These are phyloP conservation scores for Stereum hirsutum DNA, from an alignment of 1,284 basidiomycete species.

Conservation along the genomic window DNA sequence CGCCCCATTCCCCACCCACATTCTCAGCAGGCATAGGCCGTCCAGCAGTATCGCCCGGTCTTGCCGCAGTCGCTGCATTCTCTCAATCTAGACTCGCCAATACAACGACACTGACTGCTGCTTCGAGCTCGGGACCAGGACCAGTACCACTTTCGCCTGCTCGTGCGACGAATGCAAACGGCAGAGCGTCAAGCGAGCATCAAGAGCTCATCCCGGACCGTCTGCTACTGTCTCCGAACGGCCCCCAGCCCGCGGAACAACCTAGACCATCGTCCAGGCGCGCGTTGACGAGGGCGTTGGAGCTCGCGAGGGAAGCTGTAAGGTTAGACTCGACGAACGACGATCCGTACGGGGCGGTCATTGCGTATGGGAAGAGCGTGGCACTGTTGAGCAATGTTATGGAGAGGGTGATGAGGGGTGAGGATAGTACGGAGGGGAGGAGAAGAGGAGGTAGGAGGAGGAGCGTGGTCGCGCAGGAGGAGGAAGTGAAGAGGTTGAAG, in stretches of 20 bases:
- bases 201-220: constrained; percentile 33
- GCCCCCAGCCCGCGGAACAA: constrained; percentile 25
- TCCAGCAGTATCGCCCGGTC: constrained; percentile 42
- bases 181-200: constrained; percentile 14
- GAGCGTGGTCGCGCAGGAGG: constrained; percentile 77
- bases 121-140: no score
- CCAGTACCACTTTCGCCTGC: constrained; percentile 29
- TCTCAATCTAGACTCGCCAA: constrained; percentile 38
- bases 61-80: constrained; percentile 51
- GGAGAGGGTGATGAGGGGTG: constrained; percentile 75
- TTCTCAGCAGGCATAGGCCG: constrained; percentile 20
- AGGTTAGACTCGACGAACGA: constrained; percentile 74
- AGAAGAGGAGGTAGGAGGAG: constrained; percentile 54
- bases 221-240: constrained; percentile 33
- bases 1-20: constrained; percentile 11
- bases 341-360: constrained; percentile 72
- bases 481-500: constrained; percentile 72
- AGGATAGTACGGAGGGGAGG: constrained; percentile 58
- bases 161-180: constrained; percentile 8
- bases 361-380: constrained; percentile 76
- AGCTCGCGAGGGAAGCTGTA: constrained; percentile 78
- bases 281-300: constrained; percentile 68
- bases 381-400: constrained; percentile 78
- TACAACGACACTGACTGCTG: not conserved
- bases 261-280: constrained; percentile 61